Evolutionary conservation across 164 flowering plant genomes (phyloP).

Genomic region (Chloranthus sessilifolius): DNA sequence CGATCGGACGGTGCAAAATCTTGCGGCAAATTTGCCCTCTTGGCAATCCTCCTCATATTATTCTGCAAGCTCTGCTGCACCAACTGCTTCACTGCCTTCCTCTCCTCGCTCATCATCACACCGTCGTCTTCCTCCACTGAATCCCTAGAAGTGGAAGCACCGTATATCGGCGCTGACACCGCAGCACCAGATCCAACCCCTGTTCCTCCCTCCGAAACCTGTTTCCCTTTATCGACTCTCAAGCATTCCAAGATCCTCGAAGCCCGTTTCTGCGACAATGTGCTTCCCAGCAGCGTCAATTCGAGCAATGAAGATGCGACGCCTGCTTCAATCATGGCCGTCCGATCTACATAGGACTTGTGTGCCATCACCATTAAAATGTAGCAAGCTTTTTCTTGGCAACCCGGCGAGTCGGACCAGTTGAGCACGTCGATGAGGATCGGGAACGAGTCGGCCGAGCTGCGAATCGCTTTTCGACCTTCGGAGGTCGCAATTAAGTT

Average conservation of each 20-base stretch:
- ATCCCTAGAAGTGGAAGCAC: slow-evolving; percentile 44
- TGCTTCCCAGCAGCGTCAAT: slow-evolving; percentile 76
- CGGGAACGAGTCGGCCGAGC: slow-evolving; percentile 40
- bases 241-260: slow-evolving; percentile 79
- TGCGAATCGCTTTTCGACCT: slow-evolving; percentile 65
- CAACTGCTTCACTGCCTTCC: slow-evolving; percentile 77
- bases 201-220: slow-evolving; percentile 40
- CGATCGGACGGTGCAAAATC: slow-evolving; percentile 86
- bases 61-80: slow-evolving; percentile 92
- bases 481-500: slow-evolving; percentile 66
- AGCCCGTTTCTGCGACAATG: slow-evolving; percentile 92
- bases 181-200: slow-evolving; percentile 26
- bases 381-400: slow-evolving; percentile 87
- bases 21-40: slow-evolving; percentile 87
- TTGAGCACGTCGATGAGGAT: slow-evolving; percentile 74
- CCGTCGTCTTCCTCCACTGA: slow-evolving; percentile 33
- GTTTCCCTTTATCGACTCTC: slow-evolving; percentile 85
- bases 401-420: slow-evolving; percentile 80
- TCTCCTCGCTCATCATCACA: slow-evolving; percentile 77
- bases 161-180: slow-evolving; percentile 72
- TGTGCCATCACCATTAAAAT: slow-evolving; percentile 95
- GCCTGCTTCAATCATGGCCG: slow-evolving; percentile 81
- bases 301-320: slow-evolving; percentile 69
- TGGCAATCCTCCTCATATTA: slow-evolving; percentile 86
- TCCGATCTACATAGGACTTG: slow-evolving; percentile 70